phyloP scores from a whole-genome alignment of 169 alveolate genomes.

The Pseudocohnilembus persalinus region DNA sequence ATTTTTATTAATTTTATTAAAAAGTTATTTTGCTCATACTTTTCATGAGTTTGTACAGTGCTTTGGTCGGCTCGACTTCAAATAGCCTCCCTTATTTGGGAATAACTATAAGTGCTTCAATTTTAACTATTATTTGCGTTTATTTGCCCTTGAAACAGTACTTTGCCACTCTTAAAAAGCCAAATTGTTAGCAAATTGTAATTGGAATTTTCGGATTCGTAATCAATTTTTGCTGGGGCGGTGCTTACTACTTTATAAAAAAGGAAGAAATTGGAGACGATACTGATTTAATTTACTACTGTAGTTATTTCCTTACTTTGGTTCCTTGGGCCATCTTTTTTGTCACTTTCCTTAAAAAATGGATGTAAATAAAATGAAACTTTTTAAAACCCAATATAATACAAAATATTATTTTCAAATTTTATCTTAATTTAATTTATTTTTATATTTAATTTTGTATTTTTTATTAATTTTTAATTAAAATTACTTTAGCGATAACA shows the following conservation, averaged over 20 bases:
- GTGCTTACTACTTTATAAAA: neutral
- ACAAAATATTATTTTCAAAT: too few relatives aligned
- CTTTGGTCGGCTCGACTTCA: conserved; percentile 12
- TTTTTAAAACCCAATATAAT: too few relatives aligned
- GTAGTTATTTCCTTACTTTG: too few relatives aligned
- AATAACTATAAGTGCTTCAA: conserved; percentile 1
- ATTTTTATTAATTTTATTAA: too few relatives aligned
- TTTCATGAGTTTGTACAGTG: neutral
- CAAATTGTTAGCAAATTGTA: neutral
- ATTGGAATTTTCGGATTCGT: neutral
- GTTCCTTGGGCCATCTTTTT: neutral
- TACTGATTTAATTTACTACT: neutral
- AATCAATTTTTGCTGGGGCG: conserved; percentile 21
- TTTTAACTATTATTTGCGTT: neutral
- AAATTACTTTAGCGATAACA: neutral
- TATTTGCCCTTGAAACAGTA: conserved; percentile 10
- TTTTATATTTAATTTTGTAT: too few relatives aligned
- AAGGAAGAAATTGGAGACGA: neutral
- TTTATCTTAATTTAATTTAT: too few relatives aligned
- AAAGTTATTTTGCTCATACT: conserved; percentile 12
- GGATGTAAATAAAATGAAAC: neutral
- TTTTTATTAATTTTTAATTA: too few relatives aligned
- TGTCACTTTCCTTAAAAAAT: neutral
- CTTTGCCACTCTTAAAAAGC: conserved; percentile 7
- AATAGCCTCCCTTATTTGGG: conserved; percentile 6